These are phyloP conservation scores for Trametes hirsuta DNA, from an alignment of 1,284 basidiomycete species.

Conservation along the genomic window DNA sequence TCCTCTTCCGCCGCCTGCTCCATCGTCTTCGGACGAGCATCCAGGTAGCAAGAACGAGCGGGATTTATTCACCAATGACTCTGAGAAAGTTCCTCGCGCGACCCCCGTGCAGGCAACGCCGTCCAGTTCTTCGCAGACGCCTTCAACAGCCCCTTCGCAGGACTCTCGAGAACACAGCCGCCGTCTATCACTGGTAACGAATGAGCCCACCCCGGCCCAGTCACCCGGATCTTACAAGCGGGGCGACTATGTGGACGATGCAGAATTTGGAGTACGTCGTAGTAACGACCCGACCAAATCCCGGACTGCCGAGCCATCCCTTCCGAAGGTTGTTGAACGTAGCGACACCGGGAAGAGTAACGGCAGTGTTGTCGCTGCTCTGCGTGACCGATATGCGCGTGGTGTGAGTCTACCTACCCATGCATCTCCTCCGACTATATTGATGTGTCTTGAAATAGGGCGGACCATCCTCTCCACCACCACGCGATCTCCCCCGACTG, in stretches of 20 bases:
- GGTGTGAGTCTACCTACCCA: slow-evolving; percentile 44
- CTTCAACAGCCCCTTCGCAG: neutral
- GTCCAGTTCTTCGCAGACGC: neutral
- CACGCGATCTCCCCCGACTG: slow-evolving; percentile 63
- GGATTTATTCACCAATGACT: neutral
- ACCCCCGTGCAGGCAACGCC: neutral
- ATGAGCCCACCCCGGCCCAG: neutral
- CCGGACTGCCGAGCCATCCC: slow-evolving; percentile 24
- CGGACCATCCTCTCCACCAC: slow-evolving; percentile 53
- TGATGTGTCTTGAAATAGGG: slow-evolving; percentile 39
- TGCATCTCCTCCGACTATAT: neutral
- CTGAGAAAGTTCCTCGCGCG: neutral
- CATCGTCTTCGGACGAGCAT: neutral
- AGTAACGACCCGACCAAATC: slow-evolving; percentile 13
- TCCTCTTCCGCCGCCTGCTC: neutral
- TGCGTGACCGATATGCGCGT: slow-evolving; percentile 64
- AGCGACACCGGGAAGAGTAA: slow-evolving; percentile 46
- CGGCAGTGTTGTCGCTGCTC: slow-evolving; percentile 66
- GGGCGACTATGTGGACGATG: slow-evolving; percentile 40
- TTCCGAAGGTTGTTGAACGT: slow-evolving; percentile 30
- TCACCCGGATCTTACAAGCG: slow-evolving; percentile 18
- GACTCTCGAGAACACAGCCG: neutral
- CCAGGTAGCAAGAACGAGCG: neutral
- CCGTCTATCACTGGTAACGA: neutral
- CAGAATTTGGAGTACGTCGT: slow-evolving; percentile 41